Conservation (phyloP, 2,329 filamentous ascomycete species). For the Cadophora sp. region DNA sequence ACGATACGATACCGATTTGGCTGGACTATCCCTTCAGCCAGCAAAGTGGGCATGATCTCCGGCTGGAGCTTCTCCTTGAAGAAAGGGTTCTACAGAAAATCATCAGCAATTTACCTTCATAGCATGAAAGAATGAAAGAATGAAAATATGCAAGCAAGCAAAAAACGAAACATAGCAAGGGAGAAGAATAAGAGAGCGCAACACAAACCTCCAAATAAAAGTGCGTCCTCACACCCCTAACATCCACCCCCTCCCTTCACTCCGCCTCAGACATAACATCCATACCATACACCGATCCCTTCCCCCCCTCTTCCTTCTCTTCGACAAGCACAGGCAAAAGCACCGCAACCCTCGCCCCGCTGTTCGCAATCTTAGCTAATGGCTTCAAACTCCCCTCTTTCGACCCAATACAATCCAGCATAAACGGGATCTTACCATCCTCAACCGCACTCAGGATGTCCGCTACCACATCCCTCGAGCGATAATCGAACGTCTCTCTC, state of each 20-base stretch:
- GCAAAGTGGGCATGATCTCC: constrained; percentile 39
- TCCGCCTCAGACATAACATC: constrained; percentile 52
- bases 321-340: constrained; percentile 65
- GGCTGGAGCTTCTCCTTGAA: constrained; percentile 50
- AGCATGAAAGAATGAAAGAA: too few relatives aligned
- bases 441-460: constrained; percentile 36
- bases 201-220: constrained; percentile 56
- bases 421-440: constrained; percentile 48
- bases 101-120: background rate
- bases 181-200: constrained; percentile 14
- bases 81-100: constrained; percentile 3
- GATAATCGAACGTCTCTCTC: constrained; percentile 44
- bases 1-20: constrained; percentile 51
- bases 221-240: constrained; percentile 61
- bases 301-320: constrained; percentile 54
- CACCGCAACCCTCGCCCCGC: constrained; percentile 60
- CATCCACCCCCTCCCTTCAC: constrained; percentile 60
- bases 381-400: constrained; percentile 55
- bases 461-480: constrained; percentile 33
- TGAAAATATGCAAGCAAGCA: too few relatives aligned
- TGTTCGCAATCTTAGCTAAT: constrained; percentile 57
- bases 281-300: constrained; percentile 61
- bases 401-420: constrained; percentile 63
- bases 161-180: background rate
- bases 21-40: constrained; percentile 49